A percentile compares a stretch with the other conserved stretches of the same genome.
phyloP scores from a whole-genome alignment of 129 eudicot genomes.

The carrot (Daucus carota) region DH1_v3.0 NC_030385.2:38095001-38095500 shows the following conservation, averaged over 20 bases:
- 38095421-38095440: neutral
- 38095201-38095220: neutral
- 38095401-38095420: neutral
- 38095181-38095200: no score
- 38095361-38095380: neutral
- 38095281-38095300: neutral
- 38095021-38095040: neutral
- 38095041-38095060: neutral
- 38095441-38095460: no score
- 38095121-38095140: neutral
- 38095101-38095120: neutral
- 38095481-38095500: no score
- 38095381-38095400: no score
- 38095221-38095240: no score
- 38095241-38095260: no score
- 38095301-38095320: no score
- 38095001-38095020: no score
- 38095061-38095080: neutral
- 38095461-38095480: no score
- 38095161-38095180: neutral
- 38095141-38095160: neutral
- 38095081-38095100: neutral
- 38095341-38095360: neutral
- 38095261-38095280: neutral
- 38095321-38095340: neutral